Conservation (phyloP, 1,284 basidiomycete genomes). For the Puccinia novopanici region DNA sequence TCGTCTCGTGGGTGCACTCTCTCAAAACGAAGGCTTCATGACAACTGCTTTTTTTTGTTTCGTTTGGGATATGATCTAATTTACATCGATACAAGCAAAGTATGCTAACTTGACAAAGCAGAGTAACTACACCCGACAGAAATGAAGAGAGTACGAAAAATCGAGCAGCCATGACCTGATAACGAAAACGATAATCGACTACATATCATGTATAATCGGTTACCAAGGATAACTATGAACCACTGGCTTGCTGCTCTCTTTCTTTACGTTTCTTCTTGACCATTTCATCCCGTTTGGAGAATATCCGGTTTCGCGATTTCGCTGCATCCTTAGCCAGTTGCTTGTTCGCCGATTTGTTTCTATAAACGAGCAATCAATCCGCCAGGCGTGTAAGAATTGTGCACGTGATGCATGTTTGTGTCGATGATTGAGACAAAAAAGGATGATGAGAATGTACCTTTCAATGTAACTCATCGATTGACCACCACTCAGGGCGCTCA, state of each 20-base stretch:
- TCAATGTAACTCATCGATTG: conserved; percentile 60
- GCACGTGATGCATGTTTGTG: neutral
- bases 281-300: conserved; percentile 49
- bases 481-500: conserved; percentile 59
- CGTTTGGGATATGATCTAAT: too few relatives aligned
- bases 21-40: neutral
- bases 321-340: conserved; percentile 55
- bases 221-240: neutral
- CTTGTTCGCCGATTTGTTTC: conserved; percentile 59
- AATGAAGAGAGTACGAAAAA: neutral
- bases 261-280: conserved; percentile 48
- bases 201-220: neutral
- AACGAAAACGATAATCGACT: neutral
- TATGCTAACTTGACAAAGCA: neutral
- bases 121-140: neutral
- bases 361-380: conserved; percentile 28
- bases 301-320: conserved; percentile 47
- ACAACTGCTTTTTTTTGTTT: too few relatives aligned
- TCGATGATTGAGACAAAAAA: neutral
- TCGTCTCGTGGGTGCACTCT: neutral
- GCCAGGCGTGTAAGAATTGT: neutral
- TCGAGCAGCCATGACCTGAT: neutral
- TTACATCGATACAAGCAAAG: neutral
- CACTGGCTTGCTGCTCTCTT: conserved; percentile 39
- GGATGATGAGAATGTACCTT: conserved; percentile 26